phyloP scores from a whole-genome alignment of 1,139 yeast genomes.

The Kurtzmaniella quercitrusa region DNA sequence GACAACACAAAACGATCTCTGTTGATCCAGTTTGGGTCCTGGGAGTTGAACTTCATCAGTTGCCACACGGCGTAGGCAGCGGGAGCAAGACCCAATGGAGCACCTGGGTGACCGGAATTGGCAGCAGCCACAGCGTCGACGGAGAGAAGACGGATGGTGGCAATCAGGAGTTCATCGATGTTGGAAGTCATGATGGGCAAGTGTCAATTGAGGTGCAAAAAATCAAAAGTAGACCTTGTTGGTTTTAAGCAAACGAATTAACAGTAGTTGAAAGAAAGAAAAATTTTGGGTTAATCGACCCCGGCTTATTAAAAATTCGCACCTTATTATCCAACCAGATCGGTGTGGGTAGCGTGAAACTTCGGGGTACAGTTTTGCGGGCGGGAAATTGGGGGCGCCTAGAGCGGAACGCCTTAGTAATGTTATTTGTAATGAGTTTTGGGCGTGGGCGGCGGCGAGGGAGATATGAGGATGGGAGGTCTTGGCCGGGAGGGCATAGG shows the following conservation, averaged over 20 bases:
- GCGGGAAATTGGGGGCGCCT: not conserved
- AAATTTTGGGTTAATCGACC: not conserved
- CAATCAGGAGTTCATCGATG: slow-evolving; percentile 75
- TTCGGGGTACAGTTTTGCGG: slow-evolving; percentile 1
- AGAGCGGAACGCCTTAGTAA: not conserved
- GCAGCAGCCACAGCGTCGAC: slow-evolving; percentile 88
- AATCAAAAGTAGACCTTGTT: not conserved
- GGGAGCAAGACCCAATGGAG: slow-evolving; percentile 96
- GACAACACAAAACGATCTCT: slow-evolving; percentile 94
- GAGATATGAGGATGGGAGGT: no score
- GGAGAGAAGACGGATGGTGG: slow-evolving; percentile 87
- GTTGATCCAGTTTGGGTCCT: slow-evolving; percentile 88
- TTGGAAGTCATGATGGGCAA: slow-evolving; percentile 13
- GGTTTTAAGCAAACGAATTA: not conserved
- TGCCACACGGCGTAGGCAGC: slow-evolving; percentile 68
- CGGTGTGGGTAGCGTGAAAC: not conserved
- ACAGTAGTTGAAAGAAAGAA: slow-evolving; percentile 1
- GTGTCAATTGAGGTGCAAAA: not conserved
- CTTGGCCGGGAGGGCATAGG: no score
- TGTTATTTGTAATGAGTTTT: not conserved
- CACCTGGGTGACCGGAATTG: slow-evolving; percentile 99
- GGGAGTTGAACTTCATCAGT: slow-evolving; percentile 83
- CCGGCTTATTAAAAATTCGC: not conserved
- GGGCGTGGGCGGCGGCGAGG: no score
- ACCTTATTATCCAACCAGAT: not conserved